Base-by-base conservation (phyloP, 805 yeast species). In the Zygosaccharomyces gambellarensis region DNA sequence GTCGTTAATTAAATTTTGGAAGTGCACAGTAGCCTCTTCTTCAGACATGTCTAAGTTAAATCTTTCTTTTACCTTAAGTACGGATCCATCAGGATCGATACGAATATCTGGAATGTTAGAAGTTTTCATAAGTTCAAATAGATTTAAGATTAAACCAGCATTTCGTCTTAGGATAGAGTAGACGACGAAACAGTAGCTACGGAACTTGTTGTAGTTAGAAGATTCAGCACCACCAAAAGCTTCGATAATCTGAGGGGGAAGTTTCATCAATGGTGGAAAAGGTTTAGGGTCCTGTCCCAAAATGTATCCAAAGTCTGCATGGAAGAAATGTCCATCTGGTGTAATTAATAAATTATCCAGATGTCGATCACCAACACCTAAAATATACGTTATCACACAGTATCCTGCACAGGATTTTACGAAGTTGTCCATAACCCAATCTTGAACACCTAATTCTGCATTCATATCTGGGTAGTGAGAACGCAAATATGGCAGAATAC, bases 361-460 rank as follows among this genome's bases (percentile, higher is more conserved):
- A 71, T 94, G 99, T 49, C 99, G 78, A 69, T 94, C 99, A 12
- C 99, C 99, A 7, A 94, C 97, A 5, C 99, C 99, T 11, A 94
- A 70, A 7, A 94, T 71, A 60, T 94, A 94, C 0, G 99, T 94
- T 22, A 94, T 87, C 1, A 94, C 98, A 72, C 97, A 94, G 63
- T 94, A 94, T 0, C 99, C 99, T 22, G 99, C 97, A 64, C 97
- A 89, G 2, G 97, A 88, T 56, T 90, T 81, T 5, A 94, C 92
- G 69, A 87, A 94, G 56, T 87, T 92, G 59, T 94, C 98, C 96
- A 94, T 88, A 0, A 83, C 87, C 56, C 78, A 79, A 4, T 60
- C 64, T 28, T 64, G 62, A 2, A 70, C 71, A 1, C 71, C 73
- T 11, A 62, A 51, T 17, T 65, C 72, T 14, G 63, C 67, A 14